Base-by-base conservation (phyloP, 176 grass and related monocot species). In the Elymus sibiricus region DNA sequence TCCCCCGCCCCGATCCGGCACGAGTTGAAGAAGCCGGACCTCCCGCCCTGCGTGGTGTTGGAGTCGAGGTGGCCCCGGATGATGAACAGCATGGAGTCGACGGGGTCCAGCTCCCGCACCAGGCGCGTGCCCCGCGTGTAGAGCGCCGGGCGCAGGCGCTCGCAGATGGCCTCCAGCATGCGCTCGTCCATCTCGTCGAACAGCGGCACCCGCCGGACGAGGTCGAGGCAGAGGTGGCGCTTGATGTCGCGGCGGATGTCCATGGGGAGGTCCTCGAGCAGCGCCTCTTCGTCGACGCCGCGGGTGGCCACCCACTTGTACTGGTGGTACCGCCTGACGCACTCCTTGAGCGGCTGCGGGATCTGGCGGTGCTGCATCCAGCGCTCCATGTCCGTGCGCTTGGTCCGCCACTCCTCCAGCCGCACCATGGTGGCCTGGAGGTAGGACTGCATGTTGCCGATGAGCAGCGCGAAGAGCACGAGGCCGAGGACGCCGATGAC, bases 141-240 rank as follows among this genome's bases (percentile, higher is more conserved):
- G 27, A 99, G 92, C 80, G 94, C 90, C 25, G 94, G 97, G 11
- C 88, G 70, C 49, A 99, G 92, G 6, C 97, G 86, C 88, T 96
- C 94, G 88, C 97, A 99, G 85, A 99, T 99, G 3, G 97, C 97
- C 73, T 99, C 97, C 73, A 96, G 92, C 94, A 90, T 99, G 79
- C 90, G 85, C 66, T 96, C 90, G 76, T 98, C 97, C 97, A 99
- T 99, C 83, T 99, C 94, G 85, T 95, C 97, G 91, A 99, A 99
- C 24, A 99, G 84, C 1, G 97, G 97, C 17, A 99, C 95, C 86
- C 86, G 70, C 14, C 82, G 88, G 61, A 99, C 97, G 0, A 99
- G 94, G 85, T 99, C 94, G 17, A 96, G 90, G 74, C 97, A 96
- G 7, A 99, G 94, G 80, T 99, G 97, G 21, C 90, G 93, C 87